Base-by-base conservation (phyloP, 2,329 filamentous ascomycete genomes). In the Ustulina deusta region DNA sequence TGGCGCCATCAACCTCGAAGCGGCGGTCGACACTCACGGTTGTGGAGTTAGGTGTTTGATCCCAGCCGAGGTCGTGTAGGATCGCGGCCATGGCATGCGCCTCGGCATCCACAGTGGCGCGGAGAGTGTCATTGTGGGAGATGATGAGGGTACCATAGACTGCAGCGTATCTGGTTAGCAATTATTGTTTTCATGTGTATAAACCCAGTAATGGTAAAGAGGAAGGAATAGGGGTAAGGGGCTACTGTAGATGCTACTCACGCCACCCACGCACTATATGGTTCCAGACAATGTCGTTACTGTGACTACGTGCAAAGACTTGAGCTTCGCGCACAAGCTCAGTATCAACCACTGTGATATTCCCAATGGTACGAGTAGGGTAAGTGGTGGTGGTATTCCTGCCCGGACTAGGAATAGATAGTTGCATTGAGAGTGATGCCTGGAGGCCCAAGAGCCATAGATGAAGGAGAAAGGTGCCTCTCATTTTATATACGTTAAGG, bases 1-100 rank as follows among this genome's bases (percentile, higher is more conserved):
- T 79, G 9, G 83, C 84, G 15, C 83, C 81, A 71, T 86, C 84
- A 27, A 86, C 82, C 67, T 86, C 84, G 73, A 86, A 86, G 9
- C 83, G 79, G 32, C 81, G 82, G 73, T 85, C 82, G 1, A 71
- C 54, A 44, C 80, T 82, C 17, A 83, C 68, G 9, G 82, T 63
- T 3, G 75, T 38, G 4, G 76, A 76, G 36, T 75, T 71, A 15
- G 76, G 74, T 2, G 74, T 78, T 10, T 71, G 74, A 59, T 79
- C 79, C 81, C 79, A 83, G 17, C 82, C 82, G 0, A 83, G 72
- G 49, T 83, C 81, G 66, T 85, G 83, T 29, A 84, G 74, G 17
- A 84, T 74, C 1, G 79, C 74, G 1, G 78, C 76, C 2, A 84
- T 69, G 7, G 78, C 79, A 48, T 81, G 78, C 78, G 81, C 58